Percentiles rank a stretch among this genome's conserved stretches.
Conservation (phyloP, 2,329 filamentous ascomycete species). For the Eutypella sp. region DNA sequence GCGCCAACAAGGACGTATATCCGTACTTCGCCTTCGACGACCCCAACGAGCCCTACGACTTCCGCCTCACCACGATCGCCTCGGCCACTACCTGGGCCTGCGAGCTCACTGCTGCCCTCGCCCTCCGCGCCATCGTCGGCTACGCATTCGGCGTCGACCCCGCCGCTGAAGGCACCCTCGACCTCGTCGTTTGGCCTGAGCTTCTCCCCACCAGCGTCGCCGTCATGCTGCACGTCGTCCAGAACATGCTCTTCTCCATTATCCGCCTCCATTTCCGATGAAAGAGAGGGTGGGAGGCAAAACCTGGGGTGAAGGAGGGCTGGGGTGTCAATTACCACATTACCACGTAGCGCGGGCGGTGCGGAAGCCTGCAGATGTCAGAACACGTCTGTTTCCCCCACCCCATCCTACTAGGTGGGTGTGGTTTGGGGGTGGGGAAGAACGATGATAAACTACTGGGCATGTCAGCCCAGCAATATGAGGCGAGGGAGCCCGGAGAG, state of each 20-base stretch:
- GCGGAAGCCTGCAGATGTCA: too few relatives aligned
- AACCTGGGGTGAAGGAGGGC: background rate
- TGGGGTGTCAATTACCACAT: background rate
- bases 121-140: constrained; percentile 54
- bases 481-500: too few relatives aligned
- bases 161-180: constrained; percentile 58
- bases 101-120: constrained; percentile 57
- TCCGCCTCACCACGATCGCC: constrained; percentile 58
- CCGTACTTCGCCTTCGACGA: constrained; percentile 64
- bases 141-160: constrained; percentile 57
- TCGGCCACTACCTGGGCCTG: constrained; percentile 62
- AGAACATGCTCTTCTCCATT: constrained; percentile 70
- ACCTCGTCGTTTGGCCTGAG: constrained; percentile 63
- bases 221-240: constrained; percentile 62
- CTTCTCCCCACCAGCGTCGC: constrained; percentile 60
- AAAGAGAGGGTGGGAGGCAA: too few relatives aligned
- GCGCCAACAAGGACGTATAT: constrained; percentile 62
- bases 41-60: constrained; percentile 50
- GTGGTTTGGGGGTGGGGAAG: too few relatives aligned
- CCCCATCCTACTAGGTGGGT: too few relatives aligned
- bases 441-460: too few relatives aligned
- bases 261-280: constrained; percentile 55
- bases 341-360: background rate
- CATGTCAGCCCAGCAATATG: too few relatives aligned
- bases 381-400: too few relatives aligned